Evolutionary conservation across 768 basidiomycete species (phyloP).

Genomic region (Lactarius akahatsu): DNA sequence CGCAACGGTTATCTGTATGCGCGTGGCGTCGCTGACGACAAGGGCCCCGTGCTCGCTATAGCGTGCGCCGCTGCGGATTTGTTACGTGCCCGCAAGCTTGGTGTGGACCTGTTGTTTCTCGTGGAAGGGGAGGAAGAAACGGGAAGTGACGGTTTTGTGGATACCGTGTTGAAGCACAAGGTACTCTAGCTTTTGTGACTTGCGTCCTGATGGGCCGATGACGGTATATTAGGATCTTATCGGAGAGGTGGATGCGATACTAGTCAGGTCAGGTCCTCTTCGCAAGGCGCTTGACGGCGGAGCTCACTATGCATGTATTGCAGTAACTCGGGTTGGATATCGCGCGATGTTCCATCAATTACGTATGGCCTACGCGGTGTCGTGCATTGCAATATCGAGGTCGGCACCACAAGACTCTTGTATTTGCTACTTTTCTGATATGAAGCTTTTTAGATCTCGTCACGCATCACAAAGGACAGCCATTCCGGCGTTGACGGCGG

Average conservation of each 20-base stretch:
- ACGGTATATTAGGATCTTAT: conserved; percentile 62
- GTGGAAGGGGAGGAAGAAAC: conserved; percentile 97
- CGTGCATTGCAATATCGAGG: conserved; percentile 80
- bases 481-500: conserved; percentile 97
- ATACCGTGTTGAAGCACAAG: conserved; percentile 75
- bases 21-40: conserved; percentile 90
- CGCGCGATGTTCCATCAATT: conserved; percentile 87
- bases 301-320: background rate
- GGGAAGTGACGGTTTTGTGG: conserved; percentile 84
- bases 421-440: background rate
- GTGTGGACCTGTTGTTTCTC: conserved; percentile 83
- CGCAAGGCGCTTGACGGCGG: background rate
- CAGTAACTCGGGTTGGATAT: conserved; percentile 97
- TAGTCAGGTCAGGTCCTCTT: conserved; percentile 61
- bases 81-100: conserved; percentile 67
- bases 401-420: conserved; percentile 31
- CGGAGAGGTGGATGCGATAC: conserved; percentile 83
- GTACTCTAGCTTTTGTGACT: conserved; percentile 38
- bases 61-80: conserved; percentile 88
- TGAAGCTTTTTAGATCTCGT: conserved; percentile 53
- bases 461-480: conserved; percentile 64
- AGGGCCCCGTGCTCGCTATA: conserved; percentile 89
- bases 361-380: conserved; percentile 96
- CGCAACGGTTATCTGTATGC: conserved; percentile 90
- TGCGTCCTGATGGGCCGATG: background rate